A percentile compares a stretch with the other conserved stretches of the same genome.
Evolutionary conservation across 164 flowering plant species (phyloP).

Genomic region (Macadamia integrifolia): DNA sequence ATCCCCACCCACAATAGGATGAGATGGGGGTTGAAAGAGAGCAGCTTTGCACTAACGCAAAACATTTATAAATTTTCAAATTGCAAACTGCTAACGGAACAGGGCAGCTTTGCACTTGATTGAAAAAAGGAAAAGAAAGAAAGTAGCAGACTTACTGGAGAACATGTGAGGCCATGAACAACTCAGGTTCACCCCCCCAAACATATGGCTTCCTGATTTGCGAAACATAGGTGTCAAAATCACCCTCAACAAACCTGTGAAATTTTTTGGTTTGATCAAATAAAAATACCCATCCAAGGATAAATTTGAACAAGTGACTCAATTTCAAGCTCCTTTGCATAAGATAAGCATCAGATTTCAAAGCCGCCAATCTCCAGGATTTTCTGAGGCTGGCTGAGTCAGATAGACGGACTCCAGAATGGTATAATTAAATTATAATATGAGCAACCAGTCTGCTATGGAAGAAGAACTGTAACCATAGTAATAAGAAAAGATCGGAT

Average conservation of each 20-base stretch:
- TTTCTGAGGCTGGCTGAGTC: neutral
- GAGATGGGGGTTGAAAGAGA: no score
- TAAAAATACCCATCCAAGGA: neutral
- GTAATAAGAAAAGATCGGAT: neutral
- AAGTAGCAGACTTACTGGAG: conserved; percentile 46
- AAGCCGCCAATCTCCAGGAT: neutral
- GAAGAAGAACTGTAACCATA: neutral
- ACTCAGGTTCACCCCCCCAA: conserved; percentile 99
- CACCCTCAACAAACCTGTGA: conserved; percentile 92
- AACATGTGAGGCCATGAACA: conserved; percentile 93
- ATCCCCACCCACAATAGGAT: no score
- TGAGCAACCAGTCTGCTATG: neutral
- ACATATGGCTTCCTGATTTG: conserved; percentile 83
- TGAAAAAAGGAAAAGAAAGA: no score
- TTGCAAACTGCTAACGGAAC: no score
- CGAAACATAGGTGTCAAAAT: conserved; percentile 80
- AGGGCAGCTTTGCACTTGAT: no score
- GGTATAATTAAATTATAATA: neutral
- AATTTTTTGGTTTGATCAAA: conserved; percentile 1
- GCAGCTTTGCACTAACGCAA: no score
- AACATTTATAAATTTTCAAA: no score
- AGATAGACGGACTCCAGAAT: conserved; percentile 4
- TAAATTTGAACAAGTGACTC: neutral
- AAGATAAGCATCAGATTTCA: neutral
- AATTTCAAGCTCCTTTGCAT: neutral